Percentiles rank a stretch among this genome's conserved stretches.
Conservation (phyloP, 2,329 filamentous ascomycete species). For the Xylariaceae sp. region DNA sequence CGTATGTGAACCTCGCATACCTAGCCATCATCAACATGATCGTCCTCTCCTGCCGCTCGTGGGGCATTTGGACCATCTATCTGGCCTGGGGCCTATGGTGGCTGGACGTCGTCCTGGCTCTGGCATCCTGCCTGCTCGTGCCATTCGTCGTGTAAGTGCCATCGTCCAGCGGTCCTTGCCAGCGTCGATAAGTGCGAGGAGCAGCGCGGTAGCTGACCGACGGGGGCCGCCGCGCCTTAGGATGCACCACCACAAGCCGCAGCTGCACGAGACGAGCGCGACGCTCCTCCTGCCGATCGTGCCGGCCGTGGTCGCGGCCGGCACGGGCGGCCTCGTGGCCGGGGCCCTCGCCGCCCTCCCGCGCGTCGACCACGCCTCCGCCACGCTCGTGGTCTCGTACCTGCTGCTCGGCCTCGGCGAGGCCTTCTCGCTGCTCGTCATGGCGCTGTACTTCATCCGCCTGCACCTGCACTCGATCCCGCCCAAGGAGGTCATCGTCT, state of each 20-base stretch:
- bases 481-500: constrained; percentile 56
- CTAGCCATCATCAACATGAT: constrained; percentile 50
- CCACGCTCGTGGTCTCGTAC: constrained; percentile 58
- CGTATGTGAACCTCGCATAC: background rate
- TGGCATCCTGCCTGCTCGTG: constrained; percentile 35
- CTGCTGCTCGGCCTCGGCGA: constrained; percentile 60
- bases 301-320: constrained; percentile 54
- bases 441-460: constrained; percentile 52
- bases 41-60: constrained; percentile 49
- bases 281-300: constrained; percentile 44
- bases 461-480: constrained; percentile 60
- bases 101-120: constrained; percentile 30
- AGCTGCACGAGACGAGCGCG: constrained; percentile 33
- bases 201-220: background rate
- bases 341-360: constrained; percentile 52
- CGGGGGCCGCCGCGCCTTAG: no score
- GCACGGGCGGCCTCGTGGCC: constrained; percentile 57
- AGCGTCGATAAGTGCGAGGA: no score
- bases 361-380: constrained; percentile 45
- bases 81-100: constrained; percentile 49
- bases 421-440: constrained; percentile 49
- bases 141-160: constrained; percentile 43
- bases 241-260: background rate
- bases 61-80: constrained; percentile 44
- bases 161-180: no score